A percentile compares a stretch with the other conserved stretches of the same genome.
Evolutionary conservation across 1,284 basidiomycete genomes (phyloP).

Genomic region (Singerocomus inundabilis): DNA sequence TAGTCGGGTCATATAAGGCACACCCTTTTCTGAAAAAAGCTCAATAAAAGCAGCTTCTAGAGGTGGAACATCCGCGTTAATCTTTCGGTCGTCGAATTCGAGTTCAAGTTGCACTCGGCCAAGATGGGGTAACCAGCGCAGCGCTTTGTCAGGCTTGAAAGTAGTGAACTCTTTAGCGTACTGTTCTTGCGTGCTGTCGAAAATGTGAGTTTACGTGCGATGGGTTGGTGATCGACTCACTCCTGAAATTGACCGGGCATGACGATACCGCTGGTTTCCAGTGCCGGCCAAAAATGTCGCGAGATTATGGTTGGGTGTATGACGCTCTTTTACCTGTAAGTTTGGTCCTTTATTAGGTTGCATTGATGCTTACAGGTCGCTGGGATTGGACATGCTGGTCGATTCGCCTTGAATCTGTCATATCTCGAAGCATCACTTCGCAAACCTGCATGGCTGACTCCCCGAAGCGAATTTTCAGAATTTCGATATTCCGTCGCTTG

Average conservation of each 20-base stretch:
- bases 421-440: conserved; percentile 95
- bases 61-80: conserved; percentile 78
- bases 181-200: conserved; percentile 61
- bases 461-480: conserved; percentile 91
- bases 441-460: conserved; percentile 88
- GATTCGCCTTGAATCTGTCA: conserved; percentile 88
- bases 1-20: not conserved
- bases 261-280: conserved; percentile 69
- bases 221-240: conserved; percentile 43
- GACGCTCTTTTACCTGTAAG: conserved; percentile 31
- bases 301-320: conserved; percentile 90
- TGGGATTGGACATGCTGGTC: conserved; percentile 82
- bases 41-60: conserved; percentile 89
- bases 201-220: conserved; percentile 4
- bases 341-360: not conserved
- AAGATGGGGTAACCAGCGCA: conserved; percentile 84
- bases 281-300: conserved; percentile 87
- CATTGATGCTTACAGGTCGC: conserved; percentile 47
- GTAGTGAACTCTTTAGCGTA: conserved; percentile 75
- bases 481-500: conserved; percentile 87
- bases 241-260: conserved; percentile 82
- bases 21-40: conserved; percentile 73
- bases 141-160: conserved; percentile 88
- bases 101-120: conserved; percentile 80
- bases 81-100: conserved; percentile 73